Evolutionary conservation across 495 filamentous ascomycete genomes (phyloP).

Genomic region (Penicillium daleae): DNA sequence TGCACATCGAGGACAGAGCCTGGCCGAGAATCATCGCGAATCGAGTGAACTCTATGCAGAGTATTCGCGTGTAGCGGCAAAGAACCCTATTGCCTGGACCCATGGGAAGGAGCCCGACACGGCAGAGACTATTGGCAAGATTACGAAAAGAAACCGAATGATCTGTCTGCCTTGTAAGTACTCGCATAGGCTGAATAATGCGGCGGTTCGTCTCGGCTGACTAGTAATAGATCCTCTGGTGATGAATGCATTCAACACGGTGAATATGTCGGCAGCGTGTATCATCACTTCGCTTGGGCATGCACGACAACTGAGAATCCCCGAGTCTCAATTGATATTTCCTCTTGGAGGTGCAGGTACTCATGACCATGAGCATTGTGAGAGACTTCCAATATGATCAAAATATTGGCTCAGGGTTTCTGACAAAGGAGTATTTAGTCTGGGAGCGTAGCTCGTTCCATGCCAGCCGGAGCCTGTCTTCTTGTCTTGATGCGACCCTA

Average conservation of each 20-base stretch:
- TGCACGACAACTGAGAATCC: conserved; percentile 53
- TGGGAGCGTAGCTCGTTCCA: conserved; percentile 59
- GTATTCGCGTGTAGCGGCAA: conserved; percentile 51
- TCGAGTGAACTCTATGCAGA: conserved; percentile 52
- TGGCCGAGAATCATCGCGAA: conserved; percentile 52
- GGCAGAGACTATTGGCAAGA: conserved; percentile 43
- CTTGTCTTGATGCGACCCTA: conserved; percentile 4
- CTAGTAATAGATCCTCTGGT: conserved; percentile 54
- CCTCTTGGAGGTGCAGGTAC: conserved; percentile 58
- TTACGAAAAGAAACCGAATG: conserved; percentile 56
- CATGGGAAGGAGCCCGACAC: conserved; percentile 43
- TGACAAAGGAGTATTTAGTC: conserved; percentile 36
- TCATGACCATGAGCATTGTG: conserved; percentile 41
- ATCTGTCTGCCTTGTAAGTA: conserved; percentile 55
- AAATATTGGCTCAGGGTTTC: background rate
- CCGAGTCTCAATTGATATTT: conserved; percentile 57
- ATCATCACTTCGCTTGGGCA: conserved; percentile 54
- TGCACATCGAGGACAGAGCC: conserved; percentile 51
- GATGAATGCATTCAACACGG: conserved; percentile 65
- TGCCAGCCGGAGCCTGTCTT: conserved; percentile 1
- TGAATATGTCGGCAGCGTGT: conserved; percentile 58
- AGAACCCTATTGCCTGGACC: conserved; percentile 51
- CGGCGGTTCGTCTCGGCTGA: background rate
- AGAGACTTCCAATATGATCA: conserved; percentile 29
- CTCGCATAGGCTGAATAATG: background rate